These are phyloP conservation scores for Thuidium tamariscinum DNA, from an alignment of 225 moss, liverwort and hornwort species.

Conservation along the genomic window DNA sequence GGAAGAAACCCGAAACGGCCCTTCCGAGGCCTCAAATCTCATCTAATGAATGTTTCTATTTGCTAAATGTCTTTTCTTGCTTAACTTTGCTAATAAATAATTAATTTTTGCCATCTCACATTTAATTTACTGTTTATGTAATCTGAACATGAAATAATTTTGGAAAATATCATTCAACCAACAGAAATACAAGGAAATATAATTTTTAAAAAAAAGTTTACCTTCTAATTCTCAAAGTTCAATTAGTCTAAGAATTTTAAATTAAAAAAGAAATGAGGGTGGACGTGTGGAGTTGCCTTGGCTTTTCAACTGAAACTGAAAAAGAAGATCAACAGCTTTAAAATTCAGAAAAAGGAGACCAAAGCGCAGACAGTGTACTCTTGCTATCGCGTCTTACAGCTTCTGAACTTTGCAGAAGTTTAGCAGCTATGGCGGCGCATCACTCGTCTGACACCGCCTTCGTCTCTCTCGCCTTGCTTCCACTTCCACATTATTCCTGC, in stretches of 20 bases:
- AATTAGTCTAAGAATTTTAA: background rate
- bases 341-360: background rate
- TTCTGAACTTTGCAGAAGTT: slow-evolving; percentile 5
- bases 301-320: background rate
- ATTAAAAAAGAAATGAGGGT: too few species aligned
- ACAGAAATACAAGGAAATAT: too few species aligned
- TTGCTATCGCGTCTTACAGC: background rate
- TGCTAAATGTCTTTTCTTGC: background rate
- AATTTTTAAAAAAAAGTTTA: background rate
- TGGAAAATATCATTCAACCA: background rate
- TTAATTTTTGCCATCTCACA: rapidly evolving
- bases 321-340: background rate
- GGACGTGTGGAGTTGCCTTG: background rate
- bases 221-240: too few species aligned
- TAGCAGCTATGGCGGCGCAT: slow-evolving; percentile 40
- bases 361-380: background rate
- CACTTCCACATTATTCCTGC: slow-evolving; percentile 7
- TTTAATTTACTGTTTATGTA: background rate
- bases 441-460: slow-evolving; percentile 23
- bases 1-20: too few species aligned
- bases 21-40: too few species aligned
- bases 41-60: too few species aligned
- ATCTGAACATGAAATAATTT: too few species aligned
- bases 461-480: background rate
- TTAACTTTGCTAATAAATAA: too few species aligned